Conservation (phyloP, 1,139 yeast genomes). For the Nakaseomyces sp. region DNA sequence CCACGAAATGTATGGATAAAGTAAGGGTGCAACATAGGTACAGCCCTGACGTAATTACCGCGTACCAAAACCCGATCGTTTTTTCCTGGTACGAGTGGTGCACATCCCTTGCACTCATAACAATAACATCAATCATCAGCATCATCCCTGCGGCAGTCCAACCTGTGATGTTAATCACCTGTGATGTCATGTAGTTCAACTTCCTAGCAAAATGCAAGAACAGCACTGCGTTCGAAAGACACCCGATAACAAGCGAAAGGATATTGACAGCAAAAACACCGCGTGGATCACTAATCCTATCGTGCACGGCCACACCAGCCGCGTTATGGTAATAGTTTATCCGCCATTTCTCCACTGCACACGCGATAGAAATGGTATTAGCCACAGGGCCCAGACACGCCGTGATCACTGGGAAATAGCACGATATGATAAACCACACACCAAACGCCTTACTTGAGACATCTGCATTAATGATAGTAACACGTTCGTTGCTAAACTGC, state of each 20-base stretch:
- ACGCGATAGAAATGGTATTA: constrained; percentile 61
- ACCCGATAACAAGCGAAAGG: constrained; percentile 53
- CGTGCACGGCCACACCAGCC: not conserved
- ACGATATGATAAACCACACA: constrained; percentile 53
- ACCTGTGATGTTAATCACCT: constrained; percentile 49
- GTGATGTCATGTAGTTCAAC: constrained; percentile 49
- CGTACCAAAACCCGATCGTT: constrained; percentile 74
- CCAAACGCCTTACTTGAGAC: constrained; percentile 33
- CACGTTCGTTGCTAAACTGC: constrained; percentile 21
- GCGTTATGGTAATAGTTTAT: not conserved
- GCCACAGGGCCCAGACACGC: constrained; percentile 76
- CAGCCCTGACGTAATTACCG: constrained; percentile 51
- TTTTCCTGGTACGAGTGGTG: constrained; percentile 8
- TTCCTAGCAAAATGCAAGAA: constrained; percentile 57
- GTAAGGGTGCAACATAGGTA: constrained; percentile 50
- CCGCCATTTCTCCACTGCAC: constrained; percentile 68
- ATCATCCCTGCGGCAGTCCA: constrained; percentile 53
- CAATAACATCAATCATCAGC: constrained; percentile 42
- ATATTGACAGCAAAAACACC: constrained; percentile 50
- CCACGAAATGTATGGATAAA: constrained; percentile 50
- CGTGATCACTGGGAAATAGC: constrained; percentile 61
- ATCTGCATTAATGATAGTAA: constrained; percentile 23
- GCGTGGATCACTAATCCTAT: constrained; percentile 31
- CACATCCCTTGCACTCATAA: constrained; percentile 17
- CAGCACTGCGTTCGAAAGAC: constrained; percentile 55